Base-by-base conservation (phyloP, 805 yeast genomes). In the Candida silvicultrix region DNA sequence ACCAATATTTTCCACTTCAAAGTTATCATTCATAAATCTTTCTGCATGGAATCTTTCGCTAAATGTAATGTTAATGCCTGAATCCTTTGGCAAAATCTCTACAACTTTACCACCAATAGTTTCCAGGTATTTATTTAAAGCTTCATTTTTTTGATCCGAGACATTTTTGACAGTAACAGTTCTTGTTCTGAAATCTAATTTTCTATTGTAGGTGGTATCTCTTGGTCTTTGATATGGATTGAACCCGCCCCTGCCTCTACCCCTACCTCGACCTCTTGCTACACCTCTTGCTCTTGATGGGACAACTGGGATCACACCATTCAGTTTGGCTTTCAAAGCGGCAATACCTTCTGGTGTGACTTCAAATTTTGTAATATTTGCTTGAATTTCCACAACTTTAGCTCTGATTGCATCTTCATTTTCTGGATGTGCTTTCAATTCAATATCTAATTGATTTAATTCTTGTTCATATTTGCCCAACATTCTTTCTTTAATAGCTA, bases 401-500 rank as follows among this genome's bases (percentile, higher is more conserved):
- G 20, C 19, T 20, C 45, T 43, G 15, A 55, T 48, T 19, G 46
- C 41, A 1, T 42, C 49, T 38, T 51, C 56, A 4, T 39, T 23
- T n/a, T 48, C 53, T 7, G 59, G 60, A 42, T 52, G 20, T 5
- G 45, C 41, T 11, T 34, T 47, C 10, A 56, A 40, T 23, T 49
- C 41, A 16, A 48, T 40, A 18, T 57, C 57, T 5, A 59, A 21
- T 0, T 51, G 36, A 34, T 49, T 40, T 53, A 68, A 40, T 52
- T 60, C 42, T 5, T 23, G 31, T 40, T 65, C 69, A 50, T 66
- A 71, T 44, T 61, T 58, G 35, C 49, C 52, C 28, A 73, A 49
- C 45, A 74, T 52, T 18, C 52, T 61, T 41, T 64, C 67, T 44
- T 68, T 72, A 45, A 63, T 49, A 19, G 49, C 62, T 39, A 68